Evolutionary conservation across 2,329 filamentous ascomycete species (phyloP).

Genomic region (Peltaster fructicola): DNA sequence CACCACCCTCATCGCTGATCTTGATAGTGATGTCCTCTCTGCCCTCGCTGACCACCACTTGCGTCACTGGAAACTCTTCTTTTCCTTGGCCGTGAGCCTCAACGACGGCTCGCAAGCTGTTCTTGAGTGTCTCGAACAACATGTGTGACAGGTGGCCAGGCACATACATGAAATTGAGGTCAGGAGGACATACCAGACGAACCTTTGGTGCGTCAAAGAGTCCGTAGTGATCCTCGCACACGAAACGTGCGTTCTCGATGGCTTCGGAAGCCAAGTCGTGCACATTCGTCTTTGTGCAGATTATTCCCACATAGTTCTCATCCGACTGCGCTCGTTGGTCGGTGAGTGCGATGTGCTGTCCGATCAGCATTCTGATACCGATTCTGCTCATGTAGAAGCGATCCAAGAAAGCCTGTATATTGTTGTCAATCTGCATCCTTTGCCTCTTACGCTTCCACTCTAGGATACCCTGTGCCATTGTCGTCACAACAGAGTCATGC

Average conservation of each 20-base stretch:
- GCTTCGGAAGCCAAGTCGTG: slow-evolving; percentile 88
- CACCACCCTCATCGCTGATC: slow-evolving; percentile 88
- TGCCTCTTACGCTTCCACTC: slow-evolving; percentile 96
- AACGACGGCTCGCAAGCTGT: slow-evolving; percentile 89
- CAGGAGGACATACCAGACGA: slow-evolving; percentile 84
- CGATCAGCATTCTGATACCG: slow-evolving; percentile 96
- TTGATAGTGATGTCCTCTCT: slow-evolving; percentile 99
- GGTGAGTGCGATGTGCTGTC: slow-evolving; percentile 91
- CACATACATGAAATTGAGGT: slow-evolving; percentile 98
- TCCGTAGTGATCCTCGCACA: slow-evolving; percentile 96
- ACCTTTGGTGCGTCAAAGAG: slow-evolving; percentile 93
- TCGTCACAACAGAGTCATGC: slow-evolving; percentile 94
- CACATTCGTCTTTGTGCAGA: slow-evolving; percentile 97
- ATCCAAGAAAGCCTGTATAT: slow-evolving; percentile 93
- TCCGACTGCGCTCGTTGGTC: slow-evolving; percentile 82
- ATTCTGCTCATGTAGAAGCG: slow-evolving; percentile 99
- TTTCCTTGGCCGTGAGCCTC: slow-evolving; percentile 90
- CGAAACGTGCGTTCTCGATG: slow-evolving; percentile 96
- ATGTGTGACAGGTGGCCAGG: slow-evolving; percentile 97
- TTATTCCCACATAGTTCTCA: slow-evolving; percentile 91
- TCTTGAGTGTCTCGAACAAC: slow-evolving; percentile 98
- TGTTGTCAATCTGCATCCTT: slow-evolving; percentile 94
- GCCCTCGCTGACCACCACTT: slow-evolving; percentile 93
- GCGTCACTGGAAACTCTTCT: slow-evolving; percentile 88
- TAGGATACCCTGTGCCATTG: slow-evolving; percentile 90